Base-by-base conservation (phyloP, 2,329 filamentous ascomycete genomes). In the Trichoderma pleuroti region DNA sequence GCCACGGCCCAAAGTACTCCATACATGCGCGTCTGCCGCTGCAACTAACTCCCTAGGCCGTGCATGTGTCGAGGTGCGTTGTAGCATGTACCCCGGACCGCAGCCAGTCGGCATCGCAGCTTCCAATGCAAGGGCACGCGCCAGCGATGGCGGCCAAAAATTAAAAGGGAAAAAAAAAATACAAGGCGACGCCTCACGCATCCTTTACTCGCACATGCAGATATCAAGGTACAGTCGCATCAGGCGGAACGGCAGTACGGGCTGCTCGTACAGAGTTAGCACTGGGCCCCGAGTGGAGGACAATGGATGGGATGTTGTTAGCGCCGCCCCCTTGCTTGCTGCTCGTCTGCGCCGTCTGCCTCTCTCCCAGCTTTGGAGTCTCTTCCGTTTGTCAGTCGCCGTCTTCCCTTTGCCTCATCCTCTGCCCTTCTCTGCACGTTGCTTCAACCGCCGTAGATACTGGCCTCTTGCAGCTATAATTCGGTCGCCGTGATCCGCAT, bases 21-120 rank as follows among this genome's bases (percentile, higher is more conserved):
- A 67, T 67, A 59, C 36, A 32, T 67, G 64, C 64, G 64, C 54
- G 64, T 59, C 64, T 67, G 54, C 64, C 64, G 64, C 64, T 67
- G 64, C 64, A 67, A 30, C 64, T 59, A 59, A 34, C 49, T 28
- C 63, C 63, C 28, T 66, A 46, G 36, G 42, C 26, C 36, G 54
- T 59, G 64, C 64, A 67, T 67, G 26, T 59, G 64, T 30, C 39
- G 64, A 39, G 56, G 52, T 61, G 52, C 56, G 18, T 36, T 59
- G 28, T 59, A 12, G n/a, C 28, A 24, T 30, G 56, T 59, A 56
- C 63, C 52, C 63, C 63, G 39, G 54, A 42, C 16, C 49, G 36
- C 49, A 36, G 32, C 63, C 63, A 36, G 30, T 66, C 21, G 62
- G 42, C 30, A 42, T 57, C 63, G 30, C 24, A 66, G 49, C 28